A percentile compares a stretch with the other conserved stretches of the same genome.
phyloP scores from a whole-genome alignment of 495 filamentous ascomycete genomes.

The Tetracladium marchalianum region DNA sequence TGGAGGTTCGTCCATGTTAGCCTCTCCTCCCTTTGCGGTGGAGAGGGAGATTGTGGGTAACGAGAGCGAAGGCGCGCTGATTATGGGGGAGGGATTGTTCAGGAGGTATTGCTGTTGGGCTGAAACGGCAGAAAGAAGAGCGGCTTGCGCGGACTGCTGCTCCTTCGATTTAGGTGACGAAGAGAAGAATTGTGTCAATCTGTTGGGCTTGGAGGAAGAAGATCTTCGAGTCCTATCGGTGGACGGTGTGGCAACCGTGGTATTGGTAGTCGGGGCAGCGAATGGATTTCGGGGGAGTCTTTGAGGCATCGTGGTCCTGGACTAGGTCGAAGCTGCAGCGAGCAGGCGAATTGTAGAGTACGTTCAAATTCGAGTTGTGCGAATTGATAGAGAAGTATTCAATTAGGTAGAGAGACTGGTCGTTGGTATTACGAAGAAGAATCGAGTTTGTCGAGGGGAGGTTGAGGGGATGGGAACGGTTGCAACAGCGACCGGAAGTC shows the following conservation, averaged over 20 bases:
- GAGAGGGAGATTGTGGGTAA: slow-evolving; percentile 90
- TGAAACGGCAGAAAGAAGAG: slow-evolving; percentile 49
- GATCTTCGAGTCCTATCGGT: slow-evolving; percentile 30
- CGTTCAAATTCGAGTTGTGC: not conserved
- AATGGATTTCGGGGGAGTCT: slow-evolving; percentile 22
- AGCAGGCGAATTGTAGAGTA: not conserved
- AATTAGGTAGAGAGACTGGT: not conserved
- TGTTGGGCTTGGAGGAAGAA: slow-evolving; percentile 47
- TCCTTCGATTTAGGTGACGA: slow-evolving; percentile 61
- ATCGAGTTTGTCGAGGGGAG: not conserved
- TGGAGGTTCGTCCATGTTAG: slow-evolving; percentile 58
- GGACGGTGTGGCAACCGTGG: slow-evolving; percentile 11
- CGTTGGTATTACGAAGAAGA: not conserved
- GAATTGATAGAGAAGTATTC: not conserved
- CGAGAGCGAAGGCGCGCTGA: slow-evolving; percentile 63
- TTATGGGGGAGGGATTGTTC: slow-evolving; percentile 48
- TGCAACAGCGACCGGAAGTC: slow-evolving; percentile 2
- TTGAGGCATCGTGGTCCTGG: slow-evolving; percentile 21
- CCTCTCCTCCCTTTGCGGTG: slow-evolving; percentile 72
- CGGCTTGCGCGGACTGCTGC: slow-evolving; percentile 38
- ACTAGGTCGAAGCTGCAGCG: not conserved
- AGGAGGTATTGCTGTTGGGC: slow-evolving; percentile 46
- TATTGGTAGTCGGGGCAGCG: slow-evolving; percentile 11
- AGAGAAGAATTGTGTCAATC: slow-evolving; percentile 52
- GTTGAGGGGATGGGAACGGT: not conserved